Evolutionary conservation across 371 early-diverging fungal species (phyloP).

Genomic region (Mortierella polycephala): DNA sequence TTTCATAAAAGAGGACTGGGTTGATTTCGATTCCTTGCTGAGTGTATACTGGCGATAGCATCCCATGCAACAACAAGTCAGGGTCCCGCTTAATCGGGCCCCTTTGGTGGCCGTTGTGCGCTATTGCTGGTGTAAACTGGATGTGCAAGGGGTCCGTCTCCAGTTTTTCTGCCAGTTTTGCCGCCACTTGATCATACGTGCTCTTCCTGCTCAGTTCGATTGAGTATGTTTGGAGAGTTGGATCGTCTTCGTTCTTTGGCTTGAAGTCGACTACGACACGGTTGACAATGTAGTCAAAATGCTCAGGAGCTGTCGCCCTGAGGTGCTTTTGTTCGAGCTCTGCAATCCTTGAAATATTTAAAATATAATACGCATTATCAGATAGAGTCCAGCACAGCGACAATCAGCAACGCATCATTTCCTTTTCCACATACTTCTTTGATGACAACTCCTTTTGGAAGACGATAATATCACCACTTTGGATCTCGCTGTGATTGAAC

Average conservation of each 20-base stretch:
- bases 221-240: constrained; percentile 29
- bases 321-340: constrained; percentile 39
- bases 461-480: constrained; percentile 92
- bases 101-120: constrained; percentile 55
- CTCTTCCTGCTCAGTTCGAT: constrained; percentile 72
- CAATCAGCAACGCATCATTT: not conserved
- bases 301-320: constrained; percentile 68
- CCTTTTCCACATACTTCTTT: constrained; percentile 60
- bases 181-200: constrained; percentile 69
- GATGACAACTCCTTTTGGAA: constrained; percentile 71
- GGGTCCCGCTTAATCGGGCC: constrained; percentile 60
- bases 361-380: not conserved
- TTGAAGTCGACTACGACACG: constrained; percentile 76
- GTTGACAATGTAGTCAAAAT: constrained; percentile 79
- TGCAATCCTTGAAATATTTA: constrained; percentile 2
- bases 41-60: constrained; percentile 59
- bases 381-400: not conserved
- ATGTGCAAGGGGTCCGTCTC: constrained; percentile 74
- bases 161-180: constrained; percentile 65
- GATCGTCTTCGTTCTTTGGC: constrained; percentile 60
- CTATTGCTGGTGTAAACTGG: constrained; percentile 64
- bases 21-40: constrained; percentile 18
- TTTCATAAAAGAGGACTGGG: constrained; percentile 78
- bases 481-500: constrained; percentile 82
- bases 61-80: constrained; percentile 66